Evolutionary conservation across 176 grass and related monocot species (phyloP).

Genomic region (Oryza meridionalis): DNA sequence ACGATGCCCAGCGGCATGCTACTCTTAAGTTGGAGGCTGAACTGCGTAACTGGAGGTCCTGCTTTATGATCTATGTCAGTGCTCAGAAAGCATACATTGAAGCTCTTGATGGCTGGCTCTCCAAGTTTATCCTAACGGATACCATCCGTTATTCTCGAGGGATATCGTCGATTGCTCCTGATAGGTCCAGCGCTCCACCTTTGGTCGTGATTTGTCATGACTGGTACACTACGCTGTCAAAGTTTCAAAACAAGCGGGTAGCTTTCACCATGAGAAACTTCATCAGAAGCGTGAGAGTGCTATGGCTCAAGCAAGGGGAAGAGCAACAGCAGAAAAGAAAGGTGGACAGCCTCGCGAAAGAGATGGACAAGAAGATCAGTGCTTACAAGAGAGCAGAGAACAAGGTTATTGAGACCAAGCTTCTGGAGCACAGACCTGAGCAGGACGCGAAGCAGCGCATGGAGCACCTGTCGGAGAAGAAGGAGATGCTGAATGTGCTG

Average conservation of each 20-base stretch:
- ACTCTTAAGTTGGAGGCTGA: slow-evolving; percentile 87
- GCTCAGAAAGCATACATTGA: slow-evolving; percentile 82
- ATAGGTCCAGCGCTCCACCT: slow-evolving; percentile 50
- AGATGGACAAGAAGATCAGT: slow-evolving; percentile 65
- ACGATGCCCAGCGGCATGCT: slow-evolving; percentile 77
- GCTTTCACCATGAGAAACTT: slow-evolving; percentile 74
- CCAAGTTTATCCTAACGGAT: slow-evolving; percentile 77
- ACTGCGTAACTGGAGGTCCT: slow-evolving; percentile 87
- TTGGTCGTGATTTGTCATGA: slow-evolving; percentile 70
- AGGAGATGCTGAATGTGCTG: slow-evolving; percentile 62
- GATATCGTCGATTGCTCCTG: slow-evolving; percentile 53
- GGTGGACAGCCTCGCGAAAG: slow-evolving; percentile 80
- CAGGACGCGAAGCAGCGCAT: slow-evolving; percentile 64
- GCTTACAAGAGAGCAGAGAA: slow-evolving; percentile 88
- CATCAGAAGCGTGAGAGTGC: slow-evolving; percentile 69
- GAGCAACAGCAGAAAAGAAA: slow-evolving; percentile 90
- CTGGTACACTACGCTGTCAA: slow-evolving; percentile 60
- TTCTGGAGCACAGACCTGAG: slow-evolving; percentile 70
- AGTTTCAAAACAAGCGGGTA: slow-evolving; percentile 59
- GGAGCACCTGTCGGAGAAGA: slow-evolving; percentile 75
- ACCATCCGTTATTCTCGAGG: slow-evolving; percentile 61
- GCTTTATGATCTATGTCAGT: slow-evolving; percentile 64
- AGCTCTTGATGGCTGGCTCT: slow-evolving; percentile 89
- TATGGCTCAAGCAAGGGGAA: slow-evolving; percentile 93
- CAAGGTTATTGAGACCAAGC: slow-evolving; percentile 82